Conservation (phyloP, 1,284 basidiomycete species). For the Cryptococcus wingfieldii region DNA sequence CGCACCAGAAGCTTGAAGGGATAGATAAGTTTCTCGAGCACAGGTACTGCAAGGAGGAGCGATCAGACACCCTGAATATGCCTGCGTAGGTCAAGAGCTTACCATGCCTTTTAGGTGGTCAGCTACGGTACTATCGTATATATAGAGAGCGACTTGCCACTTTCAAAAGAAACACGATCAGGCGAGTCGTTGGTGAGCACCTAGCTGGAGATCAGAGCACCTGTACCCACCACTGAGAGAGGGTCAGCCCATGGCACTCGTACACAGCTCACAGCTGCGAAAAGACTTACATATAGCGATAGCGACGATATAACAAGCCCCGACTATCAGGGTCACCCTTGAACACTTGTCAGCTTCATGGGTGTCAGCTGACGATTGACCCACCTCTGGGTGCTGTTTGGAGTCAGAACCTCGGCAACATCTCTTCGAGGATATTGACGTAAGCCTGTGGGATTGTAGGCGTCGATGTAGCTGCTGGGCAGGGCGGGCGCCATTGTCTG, state of each 20-base stretch:
- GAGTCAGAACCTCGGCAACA: slow-evolving; percentile 8
- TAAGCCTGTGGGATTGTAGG: background rate
- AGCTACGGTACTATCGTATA: background rate
- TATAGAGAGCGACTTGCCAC: slow-evolving; percentile 8
- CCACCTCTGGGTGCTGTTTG: slow-evolving; percentile 15
- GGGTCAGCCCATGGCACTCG: background rate
- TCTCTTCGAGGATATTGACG: slow-evolving; percentile 11
- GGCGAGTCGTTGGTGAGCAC: background rate
- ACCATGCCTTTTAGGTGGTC: slow-evolving; percentile 23
- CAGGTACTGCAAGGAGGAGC: slow-evolving; percentile 25
- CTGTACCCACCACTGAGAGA: slow-evolving; percentile 12
- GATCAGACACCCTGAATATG: background rate
- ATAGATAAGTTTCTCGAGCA: slow-evolving; percentile 62
- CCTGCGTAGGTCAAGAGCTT: slow-evolving; percentile 1
- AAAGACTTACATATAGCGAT: slow-evolving; percentile 37
- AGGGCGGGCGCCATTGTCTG: no score
- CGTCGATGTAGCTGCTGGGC: background rate
- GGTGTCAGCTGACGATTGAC: background rate
- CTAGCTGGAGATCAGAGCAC: background rate
- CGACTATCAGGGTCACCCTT: slow-evolving; percentile 42
- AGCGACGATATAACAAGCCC: slow-evolving; percentile 34
- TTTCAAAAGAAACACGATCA: slow-evolving; percentile 7
- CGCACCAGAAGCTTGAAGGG: slow-evolving; percentile 74
- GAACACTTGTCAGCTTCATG: background rate
- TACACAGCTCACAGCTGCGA: background rate